Conservation (phyloP, 192 early-diverging fungal species). For the Coemansia sp. region DNA sequence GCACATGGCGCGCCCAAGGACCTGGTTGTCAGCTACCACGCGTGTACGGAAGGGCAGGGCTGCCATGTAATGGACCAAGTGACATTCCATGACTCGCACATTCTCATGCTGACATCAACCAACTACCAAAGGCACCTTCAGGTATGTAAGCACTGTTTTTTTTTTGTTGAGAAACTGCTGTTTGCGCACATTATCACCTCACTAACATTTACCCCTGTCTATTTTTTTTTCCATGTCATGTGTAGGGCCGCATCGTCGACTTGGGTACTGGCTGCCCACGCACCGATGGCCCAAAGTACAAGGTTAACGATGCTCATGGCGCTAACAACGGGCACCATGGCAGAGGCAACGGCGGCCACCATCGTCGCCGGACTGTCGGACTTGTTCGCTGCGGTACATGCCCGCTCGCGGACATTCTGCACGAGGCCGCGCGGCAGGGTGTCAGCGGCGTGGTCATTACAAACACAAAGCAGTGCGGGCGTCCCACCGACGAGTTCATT, state of each 20-base stretch:
- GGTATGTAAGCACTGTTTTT: conserved; percentile 22
- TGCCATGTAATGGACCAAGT: conserved; percentile 45
- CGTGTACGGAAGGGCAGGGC: conserved; percentile 40
- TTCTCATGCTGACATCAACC: conserved; percentile 32
- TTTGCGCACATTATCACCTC: neutral
- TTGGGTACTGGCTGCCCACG: conserved; percentile 23
- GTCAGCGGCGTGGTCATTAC: conserved; percentile 37
- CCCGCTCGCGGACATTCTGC: conserved; percentile 33
- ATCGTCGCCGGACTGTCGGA: conserved; percentile 24
- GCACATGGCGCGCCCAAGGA: conserved; percentile 24
- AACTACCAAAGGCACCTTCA: conserved; percentile 31
- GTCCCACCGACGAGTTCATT: conserved; percentile 37
- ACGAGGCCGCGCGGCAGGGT: conserved; percentile 25
- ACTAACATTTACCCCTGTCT: neutral
- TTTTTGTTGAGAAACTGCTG: neutral
- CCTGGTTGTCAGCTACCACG: conserved; percentile 47
- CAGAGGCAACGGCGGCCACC: neutral
- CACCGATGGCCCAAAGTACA: neutral
- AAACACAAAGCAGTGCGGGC: conserved; percentile 47
- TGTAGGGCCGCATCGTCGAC: conserved; percentile 43
- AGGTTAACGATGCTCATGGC: neutral
- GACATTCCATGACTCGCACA: conserved; percentile 45
- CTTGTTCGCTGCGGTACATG: conserved; percentile 47
- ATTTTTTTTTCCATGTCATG: neutral
- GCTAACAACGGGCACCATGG: neutral